Conservation (phyloP, 441 rosid genomes). For the Croton laevigatus region DNA sequence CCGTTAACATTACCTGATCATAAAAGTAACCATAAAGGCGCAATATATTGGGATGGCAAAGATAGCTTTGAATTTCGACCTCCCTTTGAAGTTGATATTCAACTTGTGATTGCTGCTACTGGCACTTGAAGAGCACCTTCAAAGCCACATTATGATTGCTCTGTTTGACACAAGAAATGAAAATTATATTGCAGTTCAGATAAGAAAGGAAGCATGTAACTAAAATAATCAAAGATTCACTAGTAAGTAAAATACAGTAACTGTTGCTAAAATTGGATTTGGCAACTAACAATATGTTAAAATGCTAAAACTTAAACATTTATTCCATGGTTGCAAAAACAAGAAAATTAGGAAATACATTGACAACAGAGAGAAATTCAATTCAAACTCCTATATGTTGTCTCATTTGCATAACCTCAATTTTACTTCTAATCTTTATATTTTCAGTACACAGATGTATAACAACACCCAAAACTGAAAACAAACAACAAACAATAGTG, state of each 20-base stretch:
- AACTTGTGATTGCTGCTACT: slow-evolving; percentile 92
- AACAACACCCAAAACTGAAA: background rate
- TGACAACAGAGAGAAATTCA: background rate
- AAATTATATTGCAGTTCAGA: background rate
- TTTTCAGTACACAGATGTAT: background rate
- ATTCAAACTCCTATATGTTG: background rate
- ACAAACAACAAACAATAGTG: background rate
- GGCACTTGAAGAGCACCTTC: slow-evolving; percentile 92
- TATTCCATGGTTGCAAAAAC: background rate
- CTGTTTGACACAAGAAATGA: slow-evolving; percentile 34
- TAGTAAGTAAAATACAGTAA: background rate
- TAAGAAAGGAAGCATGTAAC: background rate
- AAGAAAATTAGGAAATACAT: background rate
- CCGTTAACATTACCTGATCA: slow-evolving; percentile 60
- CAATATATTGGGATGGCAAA: slow-evolving; percentile 80
- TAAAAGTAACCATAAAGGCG: slow-evolving; percentile 95
- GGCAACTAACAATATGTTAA: background rate
- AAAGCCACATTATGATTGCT: slow-evolving; percentile 91
- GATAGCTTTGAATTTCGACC: slow-evolving; percentile 97
- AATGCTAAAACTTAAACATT: background rate
- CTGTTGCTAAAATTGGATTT: background rate
- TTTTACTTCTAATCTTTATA: too few relatives aligned
- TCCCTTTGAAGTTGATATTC: slow-evolving; percentile 96
- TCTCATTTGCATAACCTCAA: background rate
- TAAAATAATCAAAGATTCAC: background rate